Base-by-base conservation (phyloP, 345 rosid genomes). In the Acer negundo region DNA sequence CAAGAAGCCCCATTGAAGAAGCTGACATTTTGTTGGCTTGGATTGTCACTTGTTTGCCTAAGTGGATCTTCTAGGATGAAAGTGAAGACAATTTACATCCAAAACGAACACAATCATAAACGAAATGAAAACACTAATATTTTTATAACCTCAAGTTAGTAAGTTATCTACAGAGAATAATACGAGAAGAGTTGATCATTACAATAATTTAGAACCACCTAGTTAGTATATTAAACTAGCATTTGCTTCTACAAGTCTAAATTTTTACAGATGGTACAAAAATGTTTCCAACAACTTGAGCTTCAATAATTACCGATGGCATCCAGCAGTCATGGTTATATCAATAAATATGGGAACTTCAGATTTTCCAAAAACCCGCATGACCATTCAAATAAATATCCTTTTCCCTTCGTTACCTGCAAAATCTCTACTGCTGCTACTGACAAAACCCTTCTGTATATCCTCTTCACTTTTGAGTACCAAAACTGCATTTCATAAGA, bases 201-300 rank as follows among this genome's bases (percentile, higher is more conserved):
- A 70, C 82, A 64, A 26, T 75, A 70, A 62, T 17, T 64, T 24
- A 69, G 12, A 47, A 7, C 38, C 47, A 7, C 16, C n/a, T 12
- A 0, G 47, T 53, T 17, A 20, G 6, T 40, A 67, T 4, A 67
- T 67, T 40, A 67, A 38, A 67, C 23, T 49, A 69, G n/a, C 72
- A 69, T 69, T 69, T n/a, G 0, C 19, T 13, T 44, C 72, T 69
- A 13, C 8, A 2, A 42, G 24, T 67, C 51, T 22, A 35, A 7
- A 35, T 40, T 20, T 68, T 40, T 59, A 40, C 71, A 38, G 11
- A 1, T 0, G 16, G 51, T 76, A 56, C 79, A 67, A 53, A 74
- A 62, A 59, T 53, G 63, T 59, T 59, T 15, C n/a, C 63, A 59
- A 8, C 49, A 46, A 10, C 63, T 59, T 59, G 20, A n/a, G 20